Evolutionary conservation across 2,329 filamentous ascomycete species (phyloP), one percentile per base, ranked within the genome.

Genomic region (Ceratocystis harringtonii): DNA sequence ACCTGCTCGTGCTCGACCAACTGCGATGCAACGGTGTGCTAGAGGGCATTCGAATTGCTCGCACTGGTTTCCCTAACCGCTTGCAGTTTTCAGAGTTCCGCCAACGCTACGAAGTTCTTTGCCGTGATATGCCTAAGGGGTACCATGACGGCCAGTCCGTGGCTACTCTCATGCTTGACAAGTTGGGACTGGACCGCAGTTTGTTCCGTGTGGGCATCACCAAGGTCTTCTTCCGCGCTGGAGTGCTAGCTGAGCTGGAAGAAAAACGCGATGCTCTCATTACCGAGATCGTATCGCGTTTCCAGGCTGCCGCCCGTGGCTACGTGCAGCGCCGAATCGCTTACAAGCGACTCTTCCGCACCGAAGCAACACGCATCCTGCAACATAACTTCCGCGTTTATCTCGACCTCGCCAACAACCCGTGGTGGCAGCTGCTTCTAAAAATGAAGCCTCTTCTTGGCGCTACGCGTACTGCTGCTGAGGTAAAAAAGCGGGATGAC

Each of bases 11-110:
- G 1, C 81, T 99, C 5, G 94, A 99, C 72, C 95, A 99, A 74
- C 79, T 99, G n/a, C 86, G 94, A 63, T 99, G 94, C 77, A 99
- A 99, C 73, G 94, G 94, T 88, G 94, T 99, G 2, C 80, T 99
- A n/a, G 94, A 99, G 76, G 94, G 94, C 68, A 99, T 99, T 72
- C 85, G 94, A 68, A 99, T 99, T 74, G 94, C 94, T 28, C 85
- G 94, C 58, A 99, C 95, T 4, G 94, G 94, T 28, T 99, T 99
- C 74, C 94, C 94, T 62, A 99, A 99, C 73, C 83, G 94, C 70
- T 80, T 99, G 41, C 83, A 89, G 0, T 99, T 99, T 73, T 83
- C 89, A 2, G 95, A 99, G 72, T 99, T 99, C 76, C 85, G 94
- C 64, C 90, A 95, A 71, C 86, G 94, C 68, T 99, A 99, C 74